Evolutionary conservation across 345 rosid genomes (phyloP).

Genomic region (Citrus sp.): DNA sequence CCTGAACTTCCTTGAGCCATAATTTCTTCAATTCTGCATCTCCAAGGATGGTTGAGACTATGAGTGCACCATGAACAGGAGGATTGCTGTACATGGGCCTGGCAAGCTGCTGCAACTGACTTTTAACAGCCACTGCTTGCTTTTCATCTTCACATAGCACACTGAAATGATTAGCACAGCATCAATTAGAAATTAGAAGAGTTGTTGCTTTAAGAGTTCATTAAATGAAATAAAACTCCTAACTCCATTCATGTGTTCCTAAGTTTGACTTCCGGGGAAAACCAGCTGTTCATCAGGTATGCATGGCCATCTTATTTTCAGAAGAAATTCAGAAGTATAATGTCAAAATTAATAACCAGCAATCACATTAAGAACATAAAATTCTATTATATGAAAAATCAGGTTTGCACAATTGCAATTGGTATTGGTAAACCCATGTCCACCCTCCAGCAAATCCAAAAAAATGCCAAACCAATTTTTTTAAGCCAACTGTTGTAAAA

Average conservation of each 20-base stretch:
- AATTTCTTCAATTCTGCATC: conserved; percentile 71
- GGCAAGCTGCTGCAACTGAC: conserved; percentile 96
- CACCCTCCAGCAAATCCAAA: not conserved
- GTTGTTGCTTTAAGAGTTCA: not conserved
- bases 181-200: not conserved
- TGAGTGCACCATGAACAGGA: conserved; percentile 82
- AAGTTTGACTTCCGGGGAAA: not conserved
- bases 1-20: conserved; percentile 96
- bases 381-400: not conserved
- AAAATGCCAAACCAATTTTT: not conserved
- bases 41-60: conserved; percentile 78
- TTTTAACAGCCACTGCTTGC: conserved; percentile 79
- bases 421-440: not conserved
- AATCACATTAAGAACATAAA: not conserved
- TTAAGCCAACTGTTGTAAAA: not conserved
- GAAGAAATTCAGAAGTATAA: not conserved
- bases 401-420: not conserved
- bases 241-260: not conserved
- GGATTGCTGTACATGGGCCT: conserved; percentile 99
- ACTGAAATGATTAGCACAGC: conserved; percentile 37
- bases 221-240: not conserved
- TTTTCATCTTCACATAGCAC: conserved; percentile 81
- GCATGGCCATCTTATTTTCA: not conserved
- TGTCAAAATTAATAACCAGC: not conserved
- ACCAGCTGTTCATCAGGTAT: not conserved